Percentiles rank a stretch among this genome's conserved stretches.
Conservation (phyloP, 768 basidiomycete species). For the Favolaschia claudopus region DNA sequence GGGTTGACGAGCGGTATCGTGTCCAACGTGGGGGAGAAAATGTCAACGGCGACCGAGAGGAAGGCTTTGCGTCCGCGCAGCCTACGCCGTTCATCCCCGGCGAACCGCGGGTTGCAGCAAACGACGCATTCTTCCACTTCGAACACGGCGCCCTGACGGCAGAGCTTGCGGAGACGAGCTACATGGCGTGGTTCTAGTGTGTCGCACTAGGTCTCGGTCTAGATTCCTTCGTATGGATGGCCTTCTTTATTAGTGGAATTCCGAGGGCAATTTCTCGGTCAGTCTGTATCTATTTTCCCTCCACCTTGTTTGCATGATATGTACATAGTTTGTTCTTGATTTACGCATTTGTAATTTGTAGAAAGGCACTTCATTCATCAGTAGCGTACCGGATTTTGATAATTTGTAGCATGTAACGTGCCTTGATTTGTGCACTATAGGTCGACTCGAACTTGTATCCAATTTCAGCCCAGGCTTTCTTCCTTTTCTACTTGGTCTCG, state of each 20-base stretch:
- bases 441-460: background rate
- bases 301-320: background rate
- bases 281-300: background rate
- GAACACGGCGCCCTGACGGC: slow-evolving; percentile 66
- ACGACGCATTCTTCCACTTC: slow-evolving; percentile 65
- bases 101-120: slow-evolving; percentile 58
- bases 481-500: too few relatives aligned
- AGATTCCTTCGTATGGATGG: background rate
- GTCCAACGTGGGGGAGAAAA: slow-evolving; percentile 2
- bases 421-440: background rate
- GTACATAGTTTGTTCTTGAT: slow-evolving; percentile 20
- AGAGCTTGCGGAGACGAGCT: slow-evolving; percentile 65
- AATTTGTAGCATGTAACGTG: background rate
- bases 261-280: background rate
- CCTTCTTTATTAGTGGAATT: background rate
- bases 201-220: background rate
- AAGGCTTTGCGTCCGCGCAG: slow-evolving; percentile 41
- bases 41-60: background rate
- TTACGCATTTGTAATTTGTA: slow-evolving; percentile 27
- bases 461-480: too few relatives aligned
- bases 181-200: slow-evolving; percentile 73
- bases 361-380: slow-evolving; percentile 14
- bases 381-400: slow-evolving; percentile 2
- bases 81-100: slow-evolving; percentile 55
- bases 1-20: slow-evolving; percentile 47